Percentiles rank a stretch among this genome's conserved stretches.
Conservation (phyloP, 352 stramenopile genomes). For the Salisapilia sapeloensis region DNA sequence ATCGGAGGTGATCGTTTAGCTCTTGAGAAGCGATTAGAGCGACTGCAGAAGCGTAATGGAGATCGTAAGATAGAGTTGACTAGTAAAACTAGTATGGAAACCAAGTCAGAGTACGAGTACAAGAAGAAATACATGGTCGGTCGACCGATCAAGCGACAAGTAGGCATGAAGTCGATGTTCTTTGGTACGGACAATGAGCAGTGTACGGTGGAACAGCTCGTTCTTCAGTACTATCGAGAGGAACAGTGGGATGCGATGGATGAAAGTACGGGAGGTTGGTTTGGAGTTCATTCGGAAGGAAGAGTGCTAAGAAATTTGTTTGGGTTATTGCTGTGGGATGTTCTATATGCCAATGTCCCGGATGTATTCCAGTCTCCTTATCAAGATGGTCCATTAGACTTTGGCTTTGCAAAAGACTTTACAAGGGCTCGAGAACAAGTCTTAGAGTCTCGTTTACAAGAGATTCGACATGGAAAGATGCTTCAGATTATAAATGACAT, state of each 20-base stretch:
- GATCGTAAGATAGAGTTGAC: conserved; percentile 3
- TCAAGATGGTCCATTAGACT: conserved; percentile 51
- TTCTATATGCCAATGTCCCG: conserved; percentile 58
- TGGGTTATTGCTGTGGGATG: conserved; percentile 79
- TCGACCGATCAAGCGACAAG: conserved; percentile 54
- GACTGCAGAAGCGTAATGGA: conserved; percentile 17
- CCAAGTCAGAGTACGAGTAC: conserved; percentile 15
- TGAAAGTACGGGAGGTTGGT: conserved; percentile 33
- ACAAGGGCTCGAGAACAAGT: conserved; percentile 15
- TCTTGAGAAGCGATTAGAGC: conserved; percentile 23
- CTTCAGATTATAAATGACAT: conserved; percentile 22
- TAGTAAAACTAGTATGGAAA: conserved; percentile 4
- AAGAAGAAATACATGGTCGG: conserved; percentile 32
- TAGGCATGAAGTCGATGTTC: conserved; percentile 68
- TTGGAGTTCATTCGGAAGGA: conserved; percentile 76
- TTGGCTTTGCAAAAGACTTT: conserved; percentile 41
- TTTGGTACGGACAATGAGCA: conserved; percentile 77
- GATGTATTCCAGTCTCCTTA: conserved; percentile 82
- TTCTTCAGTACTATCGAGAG: conserved; percentile 52
- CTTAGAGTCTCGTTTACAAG: conserved; percentile 24
- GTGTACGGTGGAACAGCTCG: conserved; percentile 72
- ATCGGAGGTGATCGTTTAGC: conserved; percentile 31
- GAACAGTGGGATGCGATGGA: not conserved
- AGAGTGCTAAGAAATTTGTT: conserved; percentile 53
- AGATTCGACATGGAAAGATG: conserved; percentile 15